phyloP scores from a whole-genome alignment of 2,329 filamentous ascomycete species.

The Fusarium begoniae region DNA sequence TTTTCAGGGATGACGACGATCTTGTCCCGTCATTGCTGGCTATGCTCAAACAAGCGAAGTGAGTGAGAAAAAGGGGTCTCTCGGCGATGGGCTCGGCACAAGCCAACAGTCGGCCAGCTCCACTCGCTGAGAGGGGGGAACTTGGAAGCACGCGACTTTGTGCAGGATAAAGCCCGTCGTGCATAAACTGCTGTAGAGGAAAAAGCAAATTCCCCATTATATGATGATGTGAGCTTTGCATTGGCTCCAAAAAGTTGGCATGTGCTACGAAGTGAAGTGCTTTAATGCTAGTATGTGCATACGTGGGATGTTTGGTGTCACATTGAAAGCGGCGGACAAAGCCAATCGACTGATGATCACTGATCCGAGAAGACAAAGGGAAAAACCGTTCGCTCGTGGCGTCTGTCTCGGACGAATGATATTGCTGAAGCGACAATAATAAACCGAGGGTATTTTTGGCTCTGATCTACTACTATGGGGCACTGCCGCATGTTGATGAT shows the following conservation, averaged over 20 bases:
- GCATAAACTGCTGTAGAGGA: conserved; percentile 30
- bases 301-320: conserved; percentile 6
- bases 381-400: conserved; percentile 31
- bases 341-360: conserved; percentile 22
- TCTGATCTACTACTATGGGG: conserved; percentile 25
- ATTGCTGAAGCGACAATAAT: conserved; percentile 22
- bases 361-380: conserved; percentile 13
- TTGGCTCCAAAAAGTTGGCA: background rate
- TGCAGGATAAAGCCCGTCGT: conserved; percentile 29
- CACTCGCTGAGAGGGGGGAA: conserved; percentile 5
- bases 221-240: conserved; percentile 22
- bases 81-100: conserved; percentile 36
- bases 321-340: background rate
- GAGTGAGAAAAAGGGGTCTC: conserved; percentile 34
- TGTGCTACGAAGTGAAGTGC: conserved; percentile 16
- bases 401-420: conserved; percentile 36
- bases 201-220: conserved; percentile 32
- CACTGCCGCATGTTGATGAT: conserved; percentile 7
- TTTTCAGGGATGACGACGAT: conserved; percentile 30
- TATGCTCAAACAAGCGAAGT: conserved; percentile 30
- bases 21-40: conserved; percentile 27
- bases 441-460: conserved; percentile 8
- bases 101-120: conserved; percentile 22
- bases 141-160: conserved; percentile 37
- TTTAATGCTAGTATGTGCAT: conserved; percentile 11